Conservation (phyloP, 2,329 filamentous ascomycete genomes). For the Proliferodiscus dingleyae region DNA sequence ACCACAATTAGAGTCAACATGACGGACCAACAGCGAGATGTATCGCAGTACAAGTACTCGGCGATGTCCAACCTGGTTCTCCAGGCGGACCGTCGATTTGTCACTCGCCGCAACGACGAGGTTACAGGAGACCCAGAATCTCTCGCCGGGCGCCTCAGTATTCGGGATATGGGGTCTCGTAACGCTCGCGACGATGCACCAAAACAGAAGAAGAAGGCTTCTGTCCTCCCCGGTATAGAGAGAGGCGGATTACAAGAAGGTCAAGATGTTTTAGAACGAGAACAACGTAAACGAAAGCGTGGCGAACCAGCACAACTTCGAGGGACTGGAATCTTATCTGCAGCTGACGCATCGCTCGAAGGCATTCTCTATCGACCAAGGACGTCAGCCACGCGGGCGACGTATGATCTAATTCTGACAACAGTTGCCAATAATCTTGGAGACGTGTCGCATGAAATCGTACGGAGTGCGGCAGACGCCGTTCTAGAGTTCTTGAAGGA, state of each 20-base stretch:
- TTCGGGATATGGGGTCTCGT: slow-evolving; percentile 88
- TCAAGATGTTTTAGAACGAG: slow-evolving; percentile 74
- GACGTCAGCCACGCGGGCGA: slow-evolving; percentile 84
- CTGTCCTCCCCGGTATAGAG: slow-evolving; percentile 64
- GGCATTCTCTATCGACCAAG: slow-evolving; percentile 88
- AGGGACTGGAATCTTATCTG: slow-evolving; percentile 73
- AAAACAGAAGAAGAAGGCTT: slow-evolving; percentile 68
- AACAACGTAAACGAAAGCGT: slow-evolving; percentile 80
- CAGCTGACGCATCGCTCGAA: slow-evolving; percentile 81
- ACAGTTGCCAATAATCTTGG: slow-evolving; percentile 84
- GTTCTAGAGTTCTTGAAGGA: slow-evolving; percentile 90
- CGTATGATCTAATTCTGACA: slow-evolving; percentile 90
- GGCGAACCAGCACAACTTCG: slow-evolving; percentile 66
- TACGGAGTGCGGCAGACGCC: slow-evolving; percentile 89
- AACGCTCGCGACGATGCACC: slow-evolving; percentile 75
- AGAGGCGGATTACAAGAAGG: slow-evolving; percentile 74
- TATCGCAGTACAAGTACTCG: slow-evolving; percentile 98
- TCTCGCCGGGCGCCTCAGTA: slow-evolving; percentile 86
- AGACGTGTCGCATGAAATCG: slow-evolving; percentile 87
- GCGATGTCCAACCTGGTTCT: slow-evolving; percentile 99
- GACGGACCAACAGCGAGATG: slow-evolving; percentile 73
- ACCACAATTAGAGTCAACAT: slow-evolving; percentile 42
- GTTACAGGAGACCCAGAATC: slow-evolving; percentile 96
- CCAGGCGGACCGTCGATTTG: slow-evolving; percentile 96
- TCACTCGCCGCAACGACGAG: slow-evolving; percentile 88